These are phyloP conservation scores for Hemerocallis citrina DNA, from an alignment of 106 monocot species.

Conservation along the genomic window DNA sequence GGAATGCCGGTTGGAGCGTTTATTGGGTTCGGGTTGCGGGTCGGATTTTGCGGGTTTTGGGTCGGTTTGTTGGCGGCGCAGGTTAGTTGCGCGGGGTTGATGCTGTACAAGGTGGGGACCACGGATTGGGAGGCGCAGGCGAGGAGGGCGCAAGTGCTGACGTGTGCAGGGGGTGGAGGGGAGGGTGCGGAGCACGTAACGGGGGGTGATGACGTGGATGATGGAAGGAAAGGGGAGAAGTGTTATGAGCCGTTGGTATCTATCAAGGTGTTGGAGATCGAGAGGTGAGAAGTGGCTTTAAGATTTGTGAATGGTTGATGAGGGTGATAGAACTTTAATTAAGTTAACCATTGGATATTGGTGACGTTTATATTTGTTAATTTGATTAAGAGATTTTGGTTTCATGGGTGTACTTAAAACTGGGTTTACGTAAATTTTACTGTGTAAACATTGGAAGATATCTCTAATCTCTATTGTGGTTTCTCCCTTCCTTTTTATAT, in stretches of 20 bases:
- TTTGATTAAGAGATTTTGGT: no score
- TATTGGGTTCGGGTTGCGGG: constrained; percentile 16
- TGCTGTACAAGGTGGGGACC: not conserved
- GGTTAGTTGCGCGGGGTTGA: constrained; percentile 13
- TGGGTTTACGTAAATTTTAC: no score
- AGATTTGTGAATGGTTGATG: not conserved
- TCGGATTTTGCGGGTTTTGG: constrained; percentile 27
- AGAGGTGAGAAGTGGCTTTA: not conserved
- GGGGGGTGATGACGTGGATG: no score
- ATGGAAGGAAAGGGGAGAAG: not conserved
- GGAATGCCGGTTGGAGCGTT: constrained; percentile 25
- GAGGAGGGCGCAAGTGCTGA: constrained; percentile 2
- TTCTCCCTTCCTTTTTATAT: no score
- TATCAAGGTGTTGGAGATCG: constrained; percentile 1
- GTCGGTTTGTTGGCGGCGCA: constrained; percentile 31
- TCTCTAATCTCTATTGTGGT: no score
- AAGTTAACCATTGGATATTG: no score
- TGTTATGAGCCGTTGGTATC: constrained; percentile 17
- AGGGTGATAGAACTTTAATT: not conserved
- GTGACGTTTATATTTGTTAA: no score
- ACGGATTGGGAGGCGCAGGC: constrained; percentile 36
- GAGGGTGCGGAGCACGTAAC: not conserved
- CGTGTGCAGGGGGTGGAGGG: not conserved
- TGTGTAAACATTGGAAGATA: no score
- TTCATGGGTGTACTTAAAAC: no score